phyloP scores from a whole-genome alignment of 441 rosid genomes.

The Erodium texanum region DNA sequence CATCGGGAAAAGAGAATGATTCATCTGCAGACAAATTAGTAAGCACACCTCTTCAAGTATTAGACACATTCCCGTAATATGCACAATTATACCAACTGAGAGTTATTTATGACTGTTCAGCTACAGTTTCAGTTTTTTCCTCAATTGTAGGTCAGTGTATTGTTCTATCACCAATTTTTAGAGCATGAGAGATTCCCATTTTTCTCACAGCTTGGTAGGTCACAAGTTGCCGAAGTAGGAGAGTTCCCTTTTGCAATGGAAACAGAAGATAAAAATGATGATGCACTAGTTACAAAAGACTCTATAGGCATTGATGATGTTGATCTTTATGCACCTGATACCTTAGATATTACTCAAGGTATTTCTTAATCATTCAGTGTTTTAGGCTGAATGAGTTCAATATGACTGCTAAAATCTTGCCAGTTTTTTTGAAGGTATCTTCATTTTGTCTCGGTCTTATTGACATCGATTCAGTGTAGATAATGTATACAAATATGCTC shows the following conservation, averaged over 20 bases:
- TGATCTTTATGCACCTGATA: slow-evolving; percentile 51
- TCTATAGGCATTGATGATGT: slow-evolving; percentile 23
- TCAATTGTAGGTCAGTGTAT: slow-evolving; percentile 8
- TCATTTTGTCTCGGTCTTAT: slow-evolving; percentile 6
- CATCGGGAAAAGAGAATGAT: slow-evolving; percentile 18
- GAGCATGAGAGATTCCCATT: slow-evolving; percentile 27
- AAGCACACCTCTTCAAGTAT: slow-evolving; percentile 10
- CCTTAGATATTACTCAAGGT: slow-evolving; percentile 57
- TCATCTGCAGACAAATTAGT: slow-evolving; percentile 26
- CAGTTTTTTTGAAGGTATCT: background rate
- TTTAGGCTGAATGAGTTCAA: slow-evolving; percentile 11
- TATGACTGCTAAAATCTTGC: slow-evolving; percentile 8
- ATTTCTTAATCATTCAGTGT: slow-evolving; percentile 11
- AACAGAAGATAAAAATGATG: slow-evolving; percentile 26
- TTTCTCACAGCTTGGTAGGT: slow-evolving; percentile 51
- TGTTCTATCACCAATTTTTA: slow-evolving; percentile 18
- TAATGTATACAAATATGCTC: slow-evolving; percentile 26
- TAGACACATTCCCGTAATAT: background rate
- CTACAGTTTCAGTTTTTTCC: slow-evolving; percentile 9
- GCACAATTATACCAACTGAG: slow-evolving; percentile 8
- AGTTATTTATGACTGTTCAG: slow-evolving; percentile 3
- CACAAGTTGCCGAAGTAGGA: slow-evolving; percentile 27
- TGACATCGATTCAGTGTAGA: slow-evolving; percentile 30
- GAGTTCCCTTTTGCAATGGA: slow-evolving; percentile 14
- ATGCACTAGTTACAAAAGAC: slow-evolving; percentile 24